Evolutionary conservation across 2,329 filamentous ascomycete species (phyloP), one percentile per base, ranked within the genome.

Genomic region (Pseudocercospora fuligena): DNA sequence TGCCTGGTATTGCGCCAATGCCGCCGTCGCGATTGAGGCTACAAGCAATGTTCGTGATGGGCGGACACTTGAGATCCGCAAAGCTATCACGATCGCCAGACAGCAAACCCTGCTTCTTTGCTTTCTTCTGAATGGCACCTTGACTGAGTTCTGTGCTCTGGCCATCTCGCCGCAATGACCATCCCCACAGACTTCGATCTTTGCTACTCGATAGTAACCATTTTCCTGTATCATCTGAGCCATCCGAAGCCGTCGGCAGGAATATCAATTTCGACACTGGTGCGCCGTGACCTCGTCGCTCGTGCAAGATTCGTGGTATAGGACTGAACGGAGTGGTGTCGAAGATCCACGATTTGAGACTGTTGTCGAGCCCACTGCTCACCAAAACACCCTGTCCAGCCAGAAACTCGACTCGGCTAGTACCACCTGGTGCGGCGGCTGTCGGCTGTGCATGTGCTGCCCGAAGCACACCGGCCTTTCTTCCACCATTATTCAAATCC

Each of bases 121-220:
- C 92, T 80, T 93, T 96, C 78, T 92, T 93, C 70, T 92, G 90
- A 59, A 97, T 87, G 60, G 90, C 90, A 33, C 95, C 95, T 77
- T 99, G 96, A 53, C 93, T 97, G 43, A 99, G 82, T 79, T 99
- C 95, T 1, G 91, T 89, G 77, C 93, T 97, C 80, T 99, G 96
- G 1, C 93, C 94, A 77, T 99, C 95, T 61, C 92, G 91, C 51
- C 95, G 91, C 78, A 99, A 82, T 85, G 94, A 98, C 89, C 96
- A 97, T 1, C 92, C 94, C 94, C 95, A 98, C 2, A 99, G 84
- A 79, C 93, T 97, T 71, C 93, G 88, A 76, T 99, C 96, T 73
- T 89, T 87, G 66, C 93, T 94, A 72, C 92, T 92, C 74, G 93
- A 97, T 63, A 99, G 84, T 6, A 98, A 83, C 94, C 94, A 98